A percentile compares a stretch with the other conserved stretches of the same genome.
phyloP scores from a whole-genome alignment of 805 yeast genomes.

The Candida orba region DNA sequence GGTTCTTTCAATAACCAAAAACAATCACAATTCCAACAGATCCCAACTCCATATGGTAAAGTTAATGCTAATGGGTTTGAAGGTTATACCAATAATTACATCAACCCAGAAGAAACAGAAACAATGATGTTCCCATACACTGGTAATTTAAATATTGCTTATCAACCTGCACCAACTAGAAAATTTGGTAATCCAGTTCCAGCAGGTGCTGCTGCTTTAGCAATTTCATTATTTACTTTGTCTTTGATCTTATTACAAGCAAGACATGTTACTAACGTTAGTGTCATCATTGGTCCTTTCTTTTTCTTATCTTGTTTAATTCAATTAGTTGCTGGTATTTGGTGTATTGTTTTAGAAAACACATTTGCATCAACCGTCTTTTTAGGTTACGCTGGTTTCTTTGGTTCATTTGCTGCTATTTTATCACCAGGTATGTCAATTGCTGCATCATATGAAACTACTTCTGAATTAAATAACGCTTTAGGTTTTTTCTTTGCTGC shows the following conservation, averaged over 20 bases:
- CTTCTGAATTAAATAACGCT: slow-evolving; percentile 33
- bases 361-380: slow-evolving; percentile 50
- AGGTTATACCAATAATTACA: background rate
- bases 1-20: background rate
- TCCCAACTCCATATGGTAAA: background rate
- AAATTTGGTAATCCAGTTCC: background rate
- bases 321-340: slow-evolving; percentile 29
- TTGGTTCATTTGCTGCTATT: slow-evolving; percentile 42
- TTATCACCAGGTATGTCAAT: slow-evolving; percentile 38
- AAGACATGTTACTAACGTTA: background rate
- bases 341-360: slow-evolving; percentile 44
- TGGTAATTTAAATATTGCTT: background rate
- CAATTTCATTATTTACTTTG: background rate
- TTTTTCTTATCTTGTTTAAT: background rate
- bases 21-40: background rate
- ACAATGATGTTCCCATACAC: background rate
- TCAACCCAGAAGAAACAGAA: background rate
- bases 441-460: slow-evolving; percentile 28
- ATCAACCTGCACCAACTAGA: background rate
- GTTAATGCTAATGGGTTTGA: background rate
- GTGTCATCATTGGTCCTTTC: background rate
- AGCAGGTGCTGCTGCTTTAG: background rate
- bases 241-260: background rate
- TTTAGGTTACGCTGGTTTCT: slow-evolving; percentile 47
- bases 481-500: slow-evolving; percentile 42